Conservation (phyloP, 148 eudicot genomes). For the Rhododendron kiyosumense region DNA sequence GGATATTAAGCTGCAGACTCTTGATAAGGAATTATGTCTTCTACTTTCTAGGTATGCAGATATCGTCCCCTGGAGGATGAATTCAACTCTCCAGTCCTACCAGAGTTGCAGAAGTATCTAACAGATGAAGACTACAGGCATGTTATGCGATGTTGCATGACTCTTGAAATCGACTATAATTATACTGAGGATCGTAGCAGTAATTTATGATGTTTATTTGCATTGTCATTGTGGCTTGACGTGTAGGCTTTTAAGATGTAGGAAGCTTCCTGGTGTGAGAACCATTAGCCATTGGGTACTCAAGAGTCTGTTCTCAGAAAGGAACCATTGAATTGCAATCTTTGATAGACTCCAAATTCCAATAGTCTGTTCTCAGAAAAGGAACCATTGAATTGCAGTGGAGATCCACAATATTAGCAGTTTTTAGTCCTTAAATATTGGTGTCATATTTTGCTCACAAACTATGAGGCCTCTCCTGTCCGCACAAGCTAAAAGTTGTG, state of each 20-base stretch:
- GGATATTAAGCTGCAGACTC: background rate
- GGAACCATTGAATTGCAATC: no score
- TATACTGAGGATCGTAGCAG: background rate
- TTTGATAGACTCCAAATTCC: background rate
- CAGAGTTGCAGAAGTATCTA: conserved; percentile 78
- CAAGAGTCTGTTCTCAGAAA: background rate
- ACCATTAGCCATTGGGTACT: background rate
- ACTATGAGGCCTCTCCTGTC: background rate
- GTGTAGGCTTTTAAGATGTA: background rate
- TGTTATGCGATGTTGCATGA: background rate
- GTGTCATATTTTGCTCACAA: background rate
- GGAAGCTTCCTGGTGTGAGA: background rate
- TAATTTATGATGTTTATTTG: background rate
- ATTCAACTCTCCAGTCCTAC: conserved; percentile 59
- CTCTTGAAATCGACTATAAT: background rate
- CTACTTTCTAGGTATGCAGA: conserved; percentile 68
- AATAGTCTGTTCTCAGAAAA: background rate
- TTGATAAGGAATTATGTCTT: background rate
- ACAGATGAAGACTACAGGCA: conserved; percentile 91
- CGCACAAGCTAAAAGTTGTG: background rate
- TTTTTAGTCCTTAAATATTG: background rate
- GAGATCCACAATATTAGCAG: background rate
- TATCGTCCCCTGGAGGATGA: conserved; percentile 81
- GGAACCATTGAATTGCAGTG: background rate
- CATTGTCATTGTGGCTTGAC: background rate